phyloP scores from a whole-genome alignment of 2,329 filamentous ascomycete genomes.

The Sclerotinia trifoliorum region DNA sequence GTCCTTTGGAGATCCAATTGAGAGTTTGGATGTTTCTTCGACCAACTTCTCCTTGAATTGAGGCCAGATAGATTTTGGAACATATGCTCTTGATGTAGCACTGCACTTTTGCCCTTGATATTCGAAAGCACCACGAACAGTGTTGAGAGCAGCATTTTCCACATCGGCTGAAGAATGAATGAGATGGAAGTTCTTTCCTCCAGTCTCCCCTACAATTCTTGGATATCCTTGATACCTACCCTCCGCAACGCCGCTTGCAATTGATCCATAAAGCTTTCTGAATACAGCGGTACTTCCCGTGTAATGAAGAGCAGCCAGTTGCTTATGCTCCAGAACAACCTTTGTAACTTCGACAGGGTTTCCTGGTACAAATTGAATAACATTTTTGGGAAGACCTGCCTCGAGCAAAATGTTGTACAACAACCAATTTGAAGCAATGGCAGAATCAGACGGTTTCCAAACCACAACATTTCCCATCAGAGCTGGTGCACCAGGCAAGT shows the following conservation, averaged over 20 bases:
- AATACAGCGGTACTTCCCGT: slow-evolving; percentile 92
- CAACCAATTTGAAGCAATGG: slow-evolving; percentile 85
- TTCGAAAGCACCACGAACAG: slow-evolving; percentile 83
- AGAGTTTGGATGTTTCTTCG: slow-evolving; percentile 65
- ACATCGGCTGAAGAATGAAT: slow-evolving; percentile 76
- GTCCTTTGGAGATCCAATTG: slow-evolving; percentile 64
- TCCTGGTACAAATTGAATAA: slow-evolving; percentile 91
- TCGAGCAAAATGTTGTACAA: slow-evolving; percentile 87
- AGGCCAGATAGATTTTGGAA: slow-evolving; percentile 72
- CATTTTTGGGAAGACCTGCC: slow-evolving; percentile 81
- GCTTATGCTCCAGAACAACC: slow-evolving; percentile 68
- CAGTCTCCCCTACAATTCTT: slow-evolving; percentile 85
- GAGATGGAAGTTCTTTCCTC: slow-evolving; percentile 91
- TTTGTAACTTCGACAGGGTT: slow-evolving; percentile 82
- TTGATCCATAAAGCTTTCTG: slow-evolving; percentile 82
- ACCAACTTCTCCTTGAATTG: slow-evolving; percentile 66
- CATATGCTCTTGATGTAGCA: slow-evolving; percentile 76
- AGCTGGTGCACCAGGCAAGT: slow-evolving; percentile 78
- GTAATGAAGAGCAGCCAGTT: slow-evolving; percentile 92
- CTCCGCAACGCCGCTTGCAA: slow-evolving; percentile 75
- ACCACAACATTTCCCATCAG: slow-evolving; percentile 91
- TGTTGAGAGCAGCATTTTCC: slow-evolving; percentile 75
- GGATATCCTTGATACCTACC: slow-evolving; percentile 83
- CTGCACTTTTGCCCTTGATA: slow-evolving; percentile 92
- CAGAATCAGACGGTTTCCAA: slow-evolving; percentile 89